Evolutionary conservation across 108 stramenopile genomes (phyloP).

Genomic region (Cyclotella baltica): DNA sequence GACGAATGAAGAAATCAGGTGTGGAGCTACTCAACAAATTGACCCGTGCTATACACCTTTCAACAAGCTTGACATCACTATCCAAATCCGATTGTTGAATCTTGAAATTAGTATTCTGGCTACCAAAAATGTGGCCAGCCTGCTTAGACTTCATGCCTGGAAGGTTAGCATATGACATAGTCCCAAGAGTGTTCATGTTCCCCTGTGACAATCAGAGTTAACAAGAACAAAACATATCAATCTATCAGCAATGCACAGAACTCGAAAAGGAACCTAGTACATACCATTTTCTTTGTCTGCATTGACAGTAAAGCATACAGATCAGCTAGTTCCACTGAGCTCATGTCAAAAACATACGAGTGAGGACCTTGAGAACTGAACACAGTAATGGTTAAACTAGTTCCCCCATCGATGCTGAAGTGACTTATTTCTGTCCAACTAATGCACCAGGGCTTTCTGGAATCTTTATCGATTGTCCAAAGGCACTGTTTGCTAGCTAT

Average conservation of each 20-base stretch:
- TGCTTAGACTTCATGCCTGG: conserved; percentile 73
- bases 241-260: not conserved
- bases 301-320: conserved; percentile 64
- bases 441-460: conserved; percentile 72
- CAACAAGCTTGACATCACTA: conserved; percentile 77
- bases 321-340: conserved; percentile 38
- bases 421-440: conserved; percentile 84
- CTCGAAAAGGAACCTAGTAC: not conserved
- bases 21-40: conserved; percentile 62
- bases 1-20: conserved; percentile 56
- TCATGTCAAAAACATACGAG: conserved; percentile 65
- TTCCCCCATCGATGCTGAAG: conserved; percentile 54
- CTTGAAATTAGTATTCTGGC: conserved; percentile 57
- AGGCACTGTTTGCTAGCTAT: conserved; percentile 80
- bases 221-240: not conserved
- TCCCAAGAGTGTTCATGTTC: conserved; percentile 51
- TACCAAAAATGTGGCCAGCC: conserved; percentile 72
- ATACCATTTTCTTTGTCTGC: conserved; percentile 67
- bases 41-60: conserved; percentile 70
- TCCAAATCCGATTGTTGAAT: conserved; percentile 38
- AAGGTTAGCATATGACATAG: conserved; percentile 56
- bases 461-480: conserved; percentile 66
- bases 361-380: conserved; percentile 73
- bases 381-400: conserved; percentile 62
- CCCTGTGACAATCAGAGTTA: conserved; percentile 25